Evolutionary conservation across 2,329 filamentous ascomycete genomes (phyloP).

Genomic region (Oidium heveae): DNA sequence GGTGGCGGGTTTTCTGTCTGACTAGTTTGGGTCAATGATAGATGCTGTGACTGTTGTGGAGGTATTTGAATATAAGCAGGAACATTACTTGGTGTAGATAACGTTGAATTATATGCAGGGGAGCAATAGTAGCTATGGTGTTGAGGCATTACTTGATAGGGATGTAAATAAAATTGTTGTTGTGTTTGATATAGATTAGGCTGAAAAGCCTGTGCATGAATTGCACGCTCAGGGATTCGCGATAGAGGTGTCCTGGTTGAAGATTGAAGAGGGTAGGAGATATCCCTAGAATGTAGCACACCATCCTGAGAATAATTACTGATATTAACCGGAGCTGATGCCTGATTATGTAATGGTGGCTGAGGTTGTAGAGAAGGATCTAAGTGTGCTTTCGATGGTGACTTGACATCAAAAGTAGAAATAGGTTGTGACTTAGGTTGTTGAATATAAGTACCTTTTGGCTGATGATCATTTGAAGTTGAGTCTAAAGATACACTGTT

Average conservation of each 20-base stretch:
- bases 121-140: slow-evolving; percentile 47
- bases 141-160: slow-evolving; percentile 28
- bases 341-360: slow-evolving; percentile 82
- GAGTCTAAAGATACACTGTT: not conserved
- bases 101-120: slow-evolving; percentile 20
- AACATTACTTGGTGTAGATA: slow-evolving; percentile 17
- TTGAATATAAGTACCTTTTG: slow-evolving; percentile 46
- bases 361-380: slow-evolving; percentile 36
- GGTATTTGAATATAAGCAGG: slow-evolving; percentile 8
- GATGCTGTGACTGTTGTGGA: slow-evolving; percentile 10
- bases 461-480: slow-evolving; percentile 16
- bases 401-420: slow-evolving; percentile 79
- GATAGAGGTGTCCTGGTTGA: slow-evolving; percentile 61
- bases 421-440: slow-evolving; percentile 84
- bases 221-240: slow-evolving; percentile 77
- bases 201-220: slow-evolving; percentile 78
- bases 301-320: slow-evolving; percentile 26
- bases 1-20: slow-evolving; percentile 13
- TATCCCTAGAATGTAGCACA: slow-evolving; percentile 35
- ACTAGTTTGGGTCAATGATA: slow-evolving; percentile 8
- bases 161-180: slow-evolving; percentile 27
- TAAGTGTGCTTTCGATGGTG: slow-evolving; percentile 32
- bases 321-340: slow-evolving; percentile 48
- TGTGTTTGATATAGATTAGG: slow-evolving; percentile 36
- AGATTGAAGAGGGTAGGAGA: slow-evolving; percentile 43